phyloP scores from a whole-genome alignment of 257 asterid species.

The Rehmannia glutinosa region DNA sequence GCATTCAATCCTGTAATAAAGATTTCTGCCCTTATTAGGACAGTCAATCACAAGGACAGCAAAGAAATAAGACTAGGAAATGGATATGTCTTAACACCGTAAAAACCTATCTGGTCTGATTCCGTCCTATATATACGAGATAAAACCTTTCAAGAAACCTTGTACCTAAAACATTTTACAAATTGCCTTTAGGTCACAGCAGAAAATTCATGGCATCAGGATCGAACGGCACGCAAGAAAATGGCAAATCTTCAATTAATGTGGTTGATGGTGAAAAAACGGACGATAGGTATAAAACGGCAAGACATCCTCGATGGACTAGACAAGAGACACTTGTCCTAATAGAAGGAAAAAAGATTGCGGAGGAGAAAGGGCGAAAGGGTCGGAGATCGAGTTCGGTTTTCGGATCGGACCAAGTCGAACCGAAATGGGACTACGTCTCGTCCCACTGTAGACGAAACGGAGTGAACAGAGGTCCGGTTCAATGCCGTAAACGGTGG shows the following conservation, averaged over 20 bases:
- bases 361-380: conserved; percentile 48
- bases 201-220: conserved; percentile 29
- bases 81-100: neutral
- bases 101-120: neutral
- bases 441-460: conserved; percentile 59
- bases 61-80: too few relatives aligned
- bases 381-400: conserved; percentile 36
- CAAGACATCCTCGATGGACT: conserved; percentile 80
- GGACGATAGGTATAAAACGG: conserved; percentile 36
- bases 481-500: conserved; percentile 84
- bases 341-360: conserved; percentile 58
- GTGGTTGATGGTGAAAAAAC: too few relatives aligned
- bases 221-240: conserved; percentile 16
- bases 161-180: neutral
- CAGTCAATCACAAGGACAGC: conserved; percentile 14
- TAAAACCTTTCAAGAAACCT: neutral
- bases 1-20: conserved; percentile 20
- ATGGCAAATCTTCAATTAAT: too few relatives aligned
- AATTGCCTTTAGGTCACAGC: neutral
- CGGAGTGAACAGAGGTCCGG: conserved; percentile 62
- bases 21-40: conserved; percentile 20
- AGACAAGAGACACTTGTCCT: conserved; percentile 62
- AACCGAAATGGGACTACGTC: conserved; percentile 67
- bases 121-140: neutral
- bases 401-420: conserved; percentile 35